These are phyloP conservation scores for Metschnikowia lunata DNA, from an alignment of 805 yeast species.

Conservation along the genomic window DNA sequence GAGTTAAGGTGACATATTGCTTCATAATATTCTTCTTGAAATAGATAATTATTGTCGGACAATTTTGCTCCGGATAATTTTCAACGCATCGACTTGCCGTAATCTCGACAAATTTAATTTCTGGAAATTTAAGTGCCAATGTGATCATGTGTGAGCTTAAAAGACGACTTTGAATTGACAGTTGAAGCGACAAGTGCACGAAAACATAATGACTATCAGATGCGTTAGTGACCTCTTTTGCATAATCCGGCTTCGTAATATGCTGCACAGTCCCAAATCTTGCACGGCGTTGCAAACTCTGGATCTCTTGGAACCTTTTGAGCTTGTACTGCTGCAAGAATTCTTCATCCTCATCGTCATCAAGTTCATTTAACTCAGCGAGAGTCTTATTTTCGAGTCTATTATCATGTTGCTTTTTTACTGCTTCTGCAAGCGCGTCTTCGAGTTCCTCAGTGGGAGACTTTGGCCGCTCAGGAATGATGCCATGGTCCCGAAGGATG, in stretches of 20 bases:
- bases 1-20: conserved; percentile 75
- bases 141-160: conserved; percentile 53
- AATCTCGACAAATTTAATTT: conserved; percentile 87
- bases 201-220: conserved; percentile 62
- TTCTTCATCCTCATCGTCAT: conserved; percentile 92
- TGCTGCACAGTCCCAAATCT: conserved; percentile 74
- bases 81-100: conserved; percentile 90
- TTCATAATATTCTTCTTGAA: conserved; percentile 71
- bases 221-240: conserved; percentile 78
- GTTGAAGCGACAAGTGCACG: conserved; percentile 69
- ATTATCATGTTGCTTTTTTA: conserved; percentile 73
- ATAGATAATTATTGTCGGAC: conserved; percentile 88
- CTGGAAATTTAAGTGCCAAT: conserved; percentile 66
- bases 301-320: conserved; percentile 72
- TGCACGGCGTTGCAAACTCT: conserved; percentile 51
- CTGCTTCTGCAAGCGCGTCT: conserved; percentile 81
- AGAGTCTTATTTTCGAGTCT: conserved; percentile 72
- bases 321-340: conserved; percentile 73
- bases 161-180: conserved; percentile 69
- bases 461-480: conserved; percentile 87
- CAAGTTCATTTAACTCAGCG: conserved; percentile 81
- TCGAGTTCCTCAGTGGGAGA: conserved; percentile 86
- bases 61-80: conserved; percentile 81
- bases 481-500: conserved; percentile 81
- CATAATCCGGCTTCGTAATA: conserved; percentile 84